phyloP scores from a whole-genome alignment of 306 rosid genomes.

The Macrotyloma uniflorum region DNA sequence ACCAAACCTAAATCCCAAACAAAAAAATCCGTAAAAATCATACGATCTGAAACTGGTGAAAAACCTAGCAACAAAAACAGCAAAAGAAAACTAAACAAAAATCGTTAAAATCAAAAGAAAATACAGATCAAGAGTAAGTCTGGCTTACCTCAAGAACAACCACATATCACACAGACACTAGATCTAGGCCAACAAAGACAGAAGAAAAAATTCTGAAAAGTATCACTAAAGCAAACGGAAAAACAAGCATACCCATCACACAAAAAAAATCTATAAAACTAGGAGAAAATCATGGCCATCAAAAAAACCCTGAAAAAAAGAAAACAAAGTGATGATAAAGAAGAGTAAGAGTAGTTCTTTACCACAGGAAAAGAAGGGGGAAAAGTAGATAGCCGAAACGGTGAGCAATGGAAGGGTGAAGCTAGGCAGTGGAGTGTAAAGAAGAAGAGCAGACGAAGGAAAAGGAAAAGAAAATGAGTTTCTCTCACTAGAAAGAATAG shows the following conservation, averaged over 20 bases:
- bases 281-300: background rate
- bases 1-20: background rate
- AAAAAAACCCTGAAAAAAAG: slow-evolving; percentile 8
- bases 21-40: background rate
- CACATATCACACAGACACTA: background rate
- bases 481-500: background rate
- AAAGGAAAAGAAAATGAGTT: background rate
- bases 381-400: background rate
- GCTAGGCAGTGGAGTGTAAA: background rate
- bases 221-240: background rate
- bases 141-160: background rate
- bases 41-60: slow-evolving; percentile 38
- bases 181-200: slow-evolving; percentile 26
- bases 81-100: background rate
- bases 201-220: background rate
- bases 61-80: background rate
- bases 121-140: slow-evolving; percentile 25
- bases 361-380: slow-evolving; percentile 1
- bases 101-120: background rate
- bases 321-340: no score
- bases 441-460: background rate
- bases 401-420: background rate
- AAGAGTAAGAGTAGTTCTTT: background rate
- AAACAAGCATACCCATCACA: no score
- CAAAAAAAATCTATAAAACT: background rate